Base-by-base conservation (phyloP, 2,329 filamentous ascomycete genomes). In the Ophiocordyceps camponoti-rufipedis region DNA sequence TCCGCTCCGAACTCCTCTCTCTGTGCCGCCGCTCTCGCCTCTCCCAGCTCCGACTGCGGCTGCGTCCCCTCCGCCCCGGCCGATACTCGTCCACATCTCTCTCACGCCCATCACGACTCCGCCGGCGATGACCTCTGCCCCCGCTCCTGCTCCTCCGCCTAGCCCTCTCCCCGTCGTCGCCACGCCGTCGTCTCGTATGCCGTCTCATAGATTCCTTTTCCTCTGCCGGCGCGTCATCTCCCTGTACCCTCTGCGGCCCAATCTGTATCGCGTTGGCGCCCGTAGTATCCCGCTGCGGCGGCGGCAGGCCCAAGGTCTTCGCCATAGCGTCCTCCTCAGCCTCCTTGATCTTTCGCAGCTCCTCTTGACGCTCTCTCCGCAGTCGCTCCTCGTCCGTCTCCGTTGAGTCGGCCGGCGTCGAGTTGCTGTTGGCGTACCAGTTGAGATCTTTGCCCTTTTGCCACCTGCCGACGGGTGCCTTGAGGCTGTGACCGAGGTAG, bases 251-350 rank as follows among this genome's bases (percentile, higher is more conserved):
- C 45, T 61, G 60, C 2, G 52, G 54, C 5, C 66, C 72, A 28
- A 82, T 72, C 39, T 78, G 80, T 11, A 94, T 62, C 0, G 83
- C 75, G 58, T 91, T 93, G 3, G 73, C 71, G 4, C 71, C 74
- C 1, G 72, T 74, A 1, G 68, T 66, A 43, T 75, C 72, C 44
- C 75, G 70, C 7, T 70, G 65, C 1, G 80, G 74, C 2, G 82
- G 71, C 0, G 85, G 86, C 29, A 95, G 65, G 0, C 91, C 91
- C 45, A 98, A 66, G 0, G 88, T 88, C 41, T 70, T 72, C 3
- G 86, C 80, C 58, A 96, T 80, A 1, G 88, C 91, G 60, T 95
- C 89, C 58, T 94, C 85, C 56, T 98, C 91, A 0, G 83, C 85
- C 60, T 94, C 84, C 57, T 94, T 95, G 58, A 95, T 73, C 53